These are phyloP conservation scores for Schwanniomyces pseudopolymorphus DNA, from an alignment of 805 yeast species.

Conservation along the genomic window DNA sequence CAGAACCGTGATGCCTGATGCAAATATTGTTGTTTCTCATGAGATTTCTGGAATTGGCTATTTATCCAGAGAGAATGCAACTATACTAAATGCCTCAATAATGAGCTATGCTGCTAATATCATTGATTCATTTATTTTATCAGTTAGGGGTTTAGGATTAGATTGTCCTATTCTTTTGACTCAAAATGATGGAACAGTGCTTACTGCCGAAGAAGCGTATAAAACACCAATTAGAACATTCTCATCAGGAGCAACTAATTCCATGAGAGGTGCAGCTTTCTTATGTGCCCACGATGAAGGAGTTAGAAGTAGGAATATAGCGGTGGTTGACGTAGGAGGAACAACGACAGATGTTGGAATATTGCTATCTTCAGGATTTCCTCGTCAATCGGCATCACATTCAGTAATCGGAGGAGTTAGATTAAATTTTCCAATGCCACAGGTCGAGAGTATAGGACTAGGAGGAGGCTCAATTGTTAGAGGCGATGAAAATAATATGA, in stretches of 20 bases:
- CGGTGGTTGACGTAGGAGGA: too few species aligned
- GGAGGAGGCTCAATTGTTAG: too few species aligned
- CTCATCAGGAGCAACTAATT: constrained; percentile 50
- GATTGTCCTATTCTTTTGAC: constrained; percentile 40
- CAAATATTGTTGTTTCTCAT: constrained; percentile 37
- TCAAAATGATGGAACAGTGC: constrained; percentile 50
- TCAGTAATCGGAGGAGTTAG: too few species aligned
- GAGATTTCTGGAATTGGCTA: constrained; percentile 44
- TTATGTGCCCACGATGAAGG: constrained; percentile 52
- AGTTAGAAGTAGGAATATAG: too few species aligned
- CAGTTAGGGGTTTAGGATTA: constrained; percentile 35
- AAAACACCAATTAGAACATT: constrained; percentile 46
- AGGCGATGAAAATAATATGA: too few species aligned
- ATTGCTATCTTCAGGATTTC: too few species aligned
- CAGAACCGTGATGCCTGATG: constrained; percentile 15
- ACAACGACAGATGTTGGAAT: too few species aligned
- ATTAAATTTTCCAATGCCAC: too few species aligned
- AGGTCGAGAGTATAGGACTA: too few species aligned
- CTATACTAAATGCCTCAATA: constrained; percentile 48
- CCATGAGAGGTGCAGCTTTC: constrained; percentile 50
- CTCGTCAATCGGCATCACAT: too few species aligned
- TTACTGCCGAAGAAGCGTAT: constrained; percentile 38
- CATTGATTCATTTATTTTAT: constrained; percentile 31
- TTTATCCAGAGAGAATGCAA: constrained; percentile 47
- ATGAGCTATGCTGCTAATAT: constrained; percentile 42